These are phyloP conservation scores for Colletotrichum plurivorum DNA, from an alignment of 2,329 filamentous ascomycete species.

Conservation along the genomic window DNA sequence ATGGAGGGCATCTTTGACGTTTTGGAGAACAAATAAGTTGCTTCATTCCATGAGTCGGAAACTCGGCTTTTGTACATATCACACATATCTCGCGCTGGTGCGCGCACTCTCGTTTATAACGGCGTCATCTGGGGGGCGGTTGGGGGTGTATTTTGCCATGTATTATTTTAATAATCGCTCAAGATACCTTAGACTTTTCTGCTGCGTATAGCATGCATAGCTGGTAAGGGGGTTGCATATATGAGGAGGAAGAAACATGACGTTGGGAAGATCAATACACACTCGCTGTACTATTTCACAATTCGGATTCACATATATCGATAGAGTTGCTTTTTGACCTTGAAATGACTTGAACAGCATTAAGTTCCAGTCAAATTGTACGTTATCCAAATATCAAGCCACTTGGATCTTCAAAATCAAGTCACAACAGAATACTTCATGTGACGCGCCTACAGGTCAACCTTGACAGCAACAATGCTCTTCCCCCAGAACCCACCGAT, in stretches of 20 bases:
- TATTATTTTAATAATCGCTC: conserved; percentile 16
- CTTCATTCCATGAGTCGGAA: not conserved
- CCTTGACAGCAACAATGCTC: conserved; percentile 64
- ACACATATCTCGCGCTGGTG: not conserved
- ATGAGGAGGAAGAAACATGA: too few species aligned
- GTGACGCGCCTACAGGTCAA: conserved; percentile 56
- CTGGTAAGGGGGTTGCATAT: too few species aligned
- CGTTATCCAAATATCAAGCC: too few species aligned
- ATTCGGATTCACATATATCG: too few species aligned
- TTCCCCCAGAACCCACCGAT: conserved; percentile 68
- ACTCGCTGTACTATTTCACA: too few species aligned
- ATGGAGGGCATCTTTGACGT: conserved; percentile 38
- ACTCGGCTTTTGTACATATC: conserved; percentile 3
- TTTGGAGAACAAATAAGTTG: conserved; percentile 26
- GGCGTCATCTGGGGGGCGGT: not conserved
- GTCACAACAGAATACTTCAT: conserved; percentile 18
- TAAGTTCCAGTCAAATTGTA: too few species aligned
- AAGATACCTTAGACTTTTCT: conserved; percentile 17
- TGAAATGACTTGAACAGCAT: too few species aligned
- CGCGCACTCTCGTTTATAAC: not conserved
- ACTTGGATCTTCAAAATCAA: too few species aligned
- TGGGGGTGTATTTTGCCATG: conserved; percentile 11
- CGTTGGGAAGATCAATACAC: too few species aligned
- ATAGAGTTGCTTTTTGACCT: too few species aligned
- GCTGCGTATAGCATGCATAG: not conserved